These are phyloP conservation scores for Pestalotiopsis sp. DNA, from an alignment of 2,329 filamentous ascomycete genomes.

Conservation along the genomic window DNA sequence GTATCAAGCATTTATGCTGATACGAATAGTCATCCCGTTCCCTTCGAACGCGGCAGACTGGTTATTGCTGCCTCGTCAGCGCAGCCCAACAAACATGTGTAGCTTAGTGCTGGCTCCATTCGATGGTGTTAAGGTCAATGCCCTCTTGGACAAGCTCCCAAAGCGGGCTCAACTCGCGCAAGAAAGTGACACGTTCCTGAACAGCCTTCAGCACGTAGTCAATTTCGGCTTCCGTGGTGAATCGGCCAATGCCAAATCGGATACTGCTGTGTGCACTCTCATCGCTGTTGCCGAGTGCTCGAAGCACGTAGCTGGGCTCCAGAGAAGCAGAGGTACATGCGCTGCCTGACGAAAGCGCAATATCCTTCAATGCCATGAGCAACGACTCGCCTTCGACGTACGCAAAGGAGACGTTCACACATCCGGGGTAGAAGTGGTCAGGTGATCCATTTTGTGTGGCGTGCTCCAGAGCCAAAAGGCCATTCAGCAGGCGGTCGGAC, in stretches of 20 bases:
- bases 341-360: constrained; percentile 93
- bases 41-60: not conserved
- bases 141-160: constrained; percentile 99
- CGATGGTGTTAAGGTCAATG: constrained; percentile 90
- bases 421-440: constrained; percentile 86
- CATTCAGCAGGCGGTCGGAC: constrained; percentile 81
- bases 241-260: constrained; percentile 93
- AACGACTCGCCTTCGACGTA: constrained; percentile 98
- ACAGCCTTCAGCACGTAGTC: constrained; percentile 98
- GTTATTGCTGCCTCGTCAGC: not conserved
- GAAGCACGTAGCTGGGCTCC: constrained; percentile 93
- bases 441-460: constrained; percentile 88
- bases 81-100: not conserved
- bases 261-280: constrained; percentile 98
- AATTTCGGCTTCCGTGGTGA: constrained; percentile 93
- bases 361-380: constrained; percentile 97
- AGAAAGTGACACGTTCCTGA: constrained; percentile 84
- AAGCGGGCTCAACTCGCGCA: constrained; percentile 90
- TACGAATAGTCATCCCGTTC: not conserved
- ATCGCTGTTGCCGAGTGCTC: constrained; percentile 92
- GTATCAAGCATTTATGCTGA: not conserved
- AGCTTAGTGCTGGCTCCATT: constrained; percentile 91
- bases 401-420: constrained; percentile 97
- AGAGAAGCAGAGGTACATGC: constrained; percentile 96
- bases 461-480: constrained; percentile 87